Evolutionary conservation across 2,329 filamentous ascomycete genomes (phyloP).

Genomic region (Plenodomus tracheiphilus): DNA sequence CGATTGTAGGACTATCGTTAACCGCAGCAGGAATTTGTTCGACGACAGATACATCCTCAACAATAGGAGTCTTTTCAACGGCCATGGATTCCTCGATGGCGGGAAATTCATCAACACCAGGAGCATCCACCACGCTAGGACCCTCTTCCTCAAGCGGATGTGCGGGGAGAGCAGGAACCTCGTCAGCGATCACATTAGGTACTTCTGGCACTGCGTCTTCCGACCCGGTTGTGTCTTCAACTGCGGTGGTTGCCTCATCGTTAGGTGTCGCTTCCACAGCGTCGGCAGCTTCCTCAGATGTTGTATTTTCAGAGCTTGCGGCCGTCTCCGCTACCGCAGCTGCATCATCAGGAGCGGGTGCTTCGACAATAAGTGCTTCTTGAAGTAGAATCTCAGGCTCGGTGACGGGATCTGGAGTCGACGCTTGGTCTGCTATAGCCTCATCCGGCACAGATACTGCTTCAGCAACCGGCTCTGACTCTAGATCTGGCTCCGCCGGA

Average conservation of each 20-base stretch:
- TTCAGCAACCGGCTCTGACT: neutral
- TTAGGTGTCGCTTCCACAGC: no score
- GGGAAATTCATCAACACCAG: neutral
- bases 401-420: neutral
- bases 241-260: no score
- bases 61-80: neutral
- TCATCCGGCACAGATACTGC: neutral
- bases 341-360: slow-evolving; percentile 2
- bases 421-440: neutral
- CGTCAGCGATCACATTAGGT: neutral
- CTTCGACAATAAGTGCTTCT: neutral
- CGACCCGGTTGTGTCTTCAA: neutral
- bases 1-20: neutral
- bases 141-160: slow-evolving; percentile 2
- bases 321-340: neutral
- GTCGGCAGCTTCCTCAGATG: no score
- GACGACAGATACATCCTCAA: neutral
- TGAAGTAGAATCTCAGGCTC: neutral
- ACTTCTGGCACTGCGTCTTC: neutral
- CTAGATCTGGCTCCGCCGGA: neutral
- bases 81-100: neutral
- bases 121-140: neutral
- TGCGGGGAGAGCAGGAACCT: no score
- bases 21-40: neutral
- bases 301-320: neutral